A percentile compares a stretch with the other conserved stretches of the same genome.
Evolutionary conservation across 2,329 filamentous ascomycete species (phyloP).

Genomic region (Chrysoporthe austroafricana): DNA sequence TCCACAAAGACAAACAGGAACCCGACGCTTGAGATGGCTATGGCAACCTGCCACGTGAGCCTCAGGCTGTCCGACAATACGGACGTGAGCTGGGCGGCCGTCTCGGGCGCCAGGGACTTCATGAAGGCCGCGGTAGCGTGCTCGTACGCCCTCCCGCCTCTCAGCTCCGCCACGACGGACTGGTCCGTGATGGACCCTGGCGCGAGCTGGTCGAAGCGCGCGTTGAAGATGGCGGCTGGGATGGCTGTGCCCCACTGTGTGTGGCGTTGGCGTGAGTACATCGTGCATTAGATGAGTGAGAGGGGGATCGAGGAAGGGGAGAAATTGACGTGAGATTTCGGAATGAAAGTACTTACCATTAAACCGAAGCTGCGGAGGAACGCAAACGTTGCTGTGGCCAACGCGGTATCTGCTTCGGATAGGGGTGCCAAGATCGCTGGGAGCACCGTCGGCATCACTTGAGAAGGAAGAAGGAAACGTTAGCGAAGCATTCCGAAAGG

Average conservation of each 20-base stretch:
- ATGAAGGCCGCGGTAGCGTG: neutral
- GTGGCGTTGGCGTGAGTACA: no score
- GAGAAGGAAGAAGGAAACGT: no score
- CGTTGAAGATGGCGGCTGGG: slow-evolving; percentile 45
- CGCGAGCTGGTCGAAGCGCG: slow-evolving; percentile 28
- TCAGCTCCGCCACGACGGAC: slow-evolving; percentile 15
- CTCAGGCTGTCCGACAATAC: neutral
- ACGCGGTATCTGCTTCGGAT: slow-evolving; percentile 41
- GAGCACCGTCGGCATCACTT: slow-evolving; percentile 30
- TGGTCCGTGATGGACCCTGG: slow-evolving; percentile 27
- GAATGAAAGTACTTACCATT: slow-evolving; percentile 30
- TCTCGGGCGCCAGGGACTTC: neutral
- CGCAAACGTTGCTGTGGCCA: slow-evolving; percentile 45
- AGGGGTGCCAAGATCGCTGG: slow-evolving; percentile 49
- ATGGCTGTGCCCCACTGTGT: slow-evolving; percentile 48
- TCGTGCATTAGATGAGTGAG: no score
- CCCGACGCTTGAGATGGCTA: slow-evolving; percentile 33
- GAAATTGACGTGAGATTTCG: no score
- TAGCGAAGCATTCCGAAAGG: no score
- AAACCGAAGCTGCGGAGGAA: slow-evolving; percentile 53
- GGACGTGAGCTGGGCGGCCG: slow-evolving; percentile 30
- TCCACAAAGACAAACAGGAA: slow-evolving; percentile 26
- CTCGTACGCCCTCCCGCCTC: neutral
- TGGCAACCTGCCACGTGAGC: slow-evolving; percentile 26
- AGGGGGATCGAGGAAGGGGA: no score